These are phyloP conservation scores for Cenchrus fungigraminus DNA, from an alignment of 176 grass and related monocot species.

Conservation along the genomic window DNA sequence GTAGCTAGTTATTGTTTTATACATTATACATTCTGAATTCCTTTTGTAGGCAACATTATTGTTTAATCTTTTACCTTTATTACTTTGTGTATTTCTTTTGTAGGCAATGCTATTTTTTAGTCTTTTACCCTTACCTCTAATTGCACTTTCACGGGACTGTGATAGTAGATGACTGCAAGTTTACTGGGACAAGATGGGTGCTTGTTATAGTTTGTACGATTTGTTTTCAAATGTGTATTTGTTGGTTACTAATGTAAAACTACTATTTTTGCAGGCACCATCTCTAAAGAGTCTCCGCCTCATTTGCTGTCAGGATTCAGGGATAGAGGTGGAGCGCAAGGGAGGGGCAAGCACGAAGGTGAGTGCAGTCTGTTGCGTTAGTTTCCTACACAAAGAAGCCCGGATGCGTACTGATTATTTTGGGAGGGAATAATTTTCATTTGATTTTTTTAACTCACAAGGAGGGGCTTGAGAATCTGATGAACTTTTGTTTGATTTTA, in stretches of 20 bases:
- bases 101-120: background rate
- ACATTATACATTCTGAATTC: background rate
- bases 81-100: background rate
- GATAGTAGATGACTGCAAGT: background rate
- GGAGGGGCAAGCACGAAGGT: no score
- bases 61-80: background rate
- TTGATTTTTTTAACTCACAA: no score
- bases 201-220: background rate
- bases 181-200: background rate
- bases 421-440: no score
- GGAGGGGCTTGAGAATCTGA: no score
- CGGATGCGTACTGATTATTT: no score
- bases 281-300: slow-evolving; percentile 19
- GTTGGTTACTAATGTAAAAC: background rate
- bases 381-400: no score
- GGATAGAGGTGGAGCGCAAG: no score
- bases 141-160: background rate
- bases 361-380: no score
- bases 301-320: slow-evolving; percentile 13
- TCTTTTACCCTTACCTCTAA: background rate
- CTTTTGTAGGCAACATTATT: background rate
- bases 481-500: no score
- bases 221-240: background rate
- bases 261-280: background rate
- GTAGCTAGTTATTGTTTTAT: no score